Percentiles rank a stretch among this genome's conserved stretches.
phyloP scores from a whole-genome alignment of 2,329 filamentous ascomycete genomes.

The Scedosporium boydii region DNA sequence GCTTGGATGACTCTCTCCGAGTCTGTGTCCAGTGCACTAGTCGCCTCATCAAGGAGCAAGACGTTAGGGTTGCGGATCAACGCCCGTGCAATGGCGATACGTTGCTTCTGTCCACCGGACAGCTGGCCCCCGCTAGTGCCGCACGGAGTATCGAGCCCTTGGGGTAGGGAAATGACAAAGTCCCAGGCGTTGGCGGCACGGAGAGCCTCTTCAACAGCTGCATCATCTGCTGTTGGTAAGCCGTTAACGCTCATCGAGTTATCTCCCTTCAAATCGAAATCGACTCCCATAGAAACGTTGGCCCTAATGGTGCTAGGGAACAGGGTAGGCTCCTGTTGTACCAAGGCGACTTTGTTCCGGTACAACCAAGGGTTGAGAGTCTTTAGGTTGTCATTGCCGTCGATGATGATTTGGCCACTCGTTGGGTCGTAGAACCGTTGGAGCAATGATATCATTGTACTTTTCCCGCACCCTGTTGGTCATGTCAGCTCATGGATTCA shows the following conservation, averaged over 20 bases:
- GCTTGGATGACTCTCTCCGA: conserved; percentile 56
- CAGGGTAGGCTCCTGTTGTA: conserved; percentile 30
- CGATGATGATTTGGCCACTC: conserved; percentile 18
- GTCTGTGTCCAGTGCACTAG: conserved; percentile 52
- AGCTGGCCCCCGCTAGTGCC: conserved; percentile 59
- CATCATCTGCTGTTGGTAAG: conserved; percentile 15
- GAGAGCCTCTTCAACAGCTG: conserved; percentile 39
- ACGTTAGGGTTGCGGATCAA: conserved; percentile 58
- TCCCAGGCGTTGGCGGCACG: conserved; percentile 44
- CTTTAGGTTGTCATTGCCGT: conserved; percentile 19
- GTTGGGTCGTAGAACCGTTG: conserved; percentile 33
- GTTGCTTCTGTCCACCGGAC: conserved; percentile 64
- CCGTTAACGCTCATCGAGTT: conserved; percentile 12
- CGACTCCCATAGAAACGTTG: conserved; percentile 39
- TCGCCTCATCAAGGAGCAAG: conserved; percentile 66
- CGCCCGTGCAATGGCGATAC: conserved; percentile 62
- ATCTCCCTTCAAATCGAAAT: too few relatives aligned
- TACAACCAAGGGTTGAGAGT: conserved; percentile 19
- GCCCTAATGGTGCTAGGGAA: conserved; percentile 43
- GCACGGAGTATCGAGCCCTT: conserved; percentile 53
- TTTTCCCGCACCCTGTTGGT: conserved; percentile 43
- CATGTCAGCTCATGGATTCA: too few relatives aligned
- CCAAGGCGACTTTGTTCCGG: conserved; percentile 24
- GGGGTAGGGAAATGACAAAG: conserved; percentile 44
- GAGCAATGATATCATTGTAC: conserved; percentile 44